Percentiles rank a stretch among this genome's conserved stretches.
Evolutionary conservation across 139 green algal species (phyloP).

Genomic region (Chlamydomonas sp.): DNA sequence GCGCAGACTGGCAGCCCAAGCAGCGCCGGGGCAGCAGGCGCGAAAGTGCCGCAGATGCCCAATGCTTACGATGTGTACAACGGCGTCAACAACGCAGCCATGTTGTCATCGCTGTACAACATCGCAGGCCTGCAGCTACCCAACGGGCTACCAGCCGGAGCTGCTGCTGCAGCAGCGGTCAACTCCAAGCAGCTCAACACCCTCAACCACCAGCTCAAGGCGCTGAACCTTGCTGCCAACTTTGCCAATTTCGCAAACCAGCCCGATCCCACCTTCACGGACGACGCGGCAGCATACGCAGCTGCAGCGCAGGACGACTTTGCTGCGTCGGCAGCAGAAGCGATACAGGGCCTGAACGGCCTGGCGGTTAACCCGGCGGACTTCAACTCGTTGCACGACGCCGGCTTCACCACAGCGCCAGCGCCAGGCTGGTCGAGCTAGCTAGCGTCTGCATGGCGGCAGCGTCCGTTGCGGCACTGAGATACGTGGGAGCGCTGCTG

Average conservation of each 20-base stretch:
- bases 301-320: constrained; percentile 3
- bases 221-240: constrained; percentile 33
- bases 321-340: constrained; percentile 24
- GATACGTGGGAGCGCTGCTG: too few relatives aligned
- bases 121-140: constrained; percentile 32
- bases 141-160: constrained; percentile 37
- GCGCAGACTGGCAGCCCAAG: not conserved
- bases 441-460: too few relatives aligned
- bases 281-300: constrained; percentile 26
- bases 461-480: too few relatives aligned
- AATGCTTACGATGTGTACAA: constrained; percentile 35
- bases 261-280: constrained; percentile 22
- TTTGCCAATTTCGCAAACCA: constrained; percentile 38
- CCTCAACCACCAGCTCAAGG: constrained; percentile 52
- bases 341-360: constrained; percentile 27
- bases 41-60: constrained; percentile 15
- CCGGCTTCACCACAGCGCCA: constrained; percentile 44
- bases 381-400: constrained; percentile 36
- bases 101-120: constrained; percentile 34
- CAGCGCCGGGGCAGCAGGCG: not conserved
- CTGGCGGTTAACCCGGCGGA: constrained; percentile 24
- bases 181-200: constrained; percentile 35
- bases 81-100: constrained; percentile 22
- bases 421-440: constrained; percentile 57
- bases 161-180: not conserved